Base-by-base conservation (phyloP, 2,329 filamentous ascomycete genomes). In the Xylariaceae sp. region DNA sequence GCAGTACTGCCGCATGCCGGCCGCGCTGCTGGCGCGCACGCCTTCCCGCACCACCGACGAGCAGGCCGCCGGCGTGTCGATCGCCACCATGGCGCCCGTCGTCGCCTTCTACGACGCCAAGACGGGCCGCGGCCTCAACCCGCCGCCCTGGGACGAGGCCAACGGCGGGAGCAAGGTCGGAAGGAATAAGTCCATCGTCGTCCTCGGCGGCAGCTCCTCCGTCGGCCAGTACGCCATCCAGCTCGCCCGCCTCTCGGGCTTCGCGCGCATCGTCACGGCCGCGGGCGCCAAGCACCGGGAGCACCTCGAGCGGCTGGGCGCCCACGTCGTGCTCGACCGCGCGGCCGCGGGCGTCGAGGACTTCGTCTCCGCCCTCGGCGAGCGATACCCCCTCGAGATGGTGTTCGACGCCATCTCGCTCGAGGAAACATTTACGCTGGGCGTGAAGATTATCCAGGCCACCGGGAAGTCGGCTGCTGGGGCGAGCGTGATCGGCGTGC, bases 191-290 rank as follows among this genome's bases (percentile, higher is more conserved):
- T 42, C 45, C 0, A 36, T 55, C 5, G 43, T 39, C 2, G 47
- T 63, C 5, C 46, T 60, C 28, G 59, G 59, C 4, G 60, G 58
- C 3, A 49, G 54, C 29, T 58, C 55, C 3, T 52, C 47, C 3
- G 53, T 56, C 2, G 56, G 56, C 4, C 55, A 58, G 32, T 60
- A 56, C 35, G 51, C 51, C 2, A 49, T 59, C 13, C 56, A 59
- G 39, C 34, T 58, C 9, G 48, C 57, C 5, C 46, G 50, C n/a
- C 45, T 55, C 5, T 55, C 51, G 3, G 55, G 56, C 2, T 60
- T 56, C 39, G 39, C 43, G n/a, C 47, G 40, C 13, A 50, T 60
- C 24, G 44, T 59, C 25, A 52, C 55, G 9, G 58, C 51, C 23
- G 52, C 55, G 5, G 52, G 55, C 19, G 35, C 43, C 6, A 31